phyloP scores from a whole-genome alignment of 2,329 filamentous ascomycete species.

The Colletotrichum cereale region DNA sequence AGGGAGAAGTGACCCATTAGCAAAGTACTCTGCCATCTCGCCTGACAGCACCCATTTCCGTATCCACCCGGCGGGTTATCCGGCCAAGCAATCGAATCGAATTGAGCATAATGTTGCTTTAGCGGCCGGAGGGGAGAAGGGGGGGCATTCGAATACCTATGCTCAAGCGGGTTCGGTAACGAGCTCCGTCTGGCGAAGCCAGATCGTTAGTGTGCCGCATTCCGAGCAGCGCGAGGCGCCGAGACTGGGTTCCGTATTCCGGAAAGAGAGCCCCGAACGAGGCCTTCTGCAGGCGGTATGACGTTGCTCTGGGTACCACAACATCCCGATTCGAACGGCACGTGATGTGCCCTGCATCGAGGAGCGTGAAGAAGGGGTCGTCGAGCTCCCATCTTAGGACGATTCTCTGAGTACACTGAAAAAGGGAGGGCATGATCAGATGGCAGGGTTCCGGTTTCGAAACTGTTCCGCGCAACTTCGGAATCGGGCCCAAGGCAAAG shows the following conservation, averaged over 20 bases:
- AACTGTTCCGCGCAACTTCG: not conserved
- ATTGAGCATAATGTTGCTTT: not conserved
- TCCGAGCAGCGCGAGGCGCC: constrained; percentile 28
- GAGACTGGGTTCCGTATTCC: constrained; percentile 17
- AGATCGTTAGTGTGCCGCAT: constrained; percentile 32
- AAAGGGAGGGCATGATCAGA: constrained; percentile 31
- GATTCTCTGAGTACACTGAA: not conserved
- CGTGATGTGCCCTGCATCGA: not conserved
- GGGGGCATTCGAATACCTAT: not conserved
- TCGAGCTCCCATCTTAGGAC: constrained; percentile 12
- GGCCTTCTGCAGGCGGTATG: constrained; percentile 19
- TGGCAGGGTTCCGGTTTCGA: constrained; percentile 25
- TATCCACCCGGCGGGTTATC: constrained; percentile 32
- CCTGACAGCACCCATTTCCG: constrained; percentile 24
- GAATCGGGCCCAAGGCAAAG: not conserved
- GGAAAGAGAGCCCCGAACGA: constrained; percentile 15
- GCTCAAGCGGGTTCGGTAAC: constrained; percentile 23
- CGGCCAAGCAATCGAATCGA: constrained; percentile 13
- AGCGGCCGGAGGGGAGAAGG: not conserved
- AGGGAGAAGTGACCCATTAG: constrained; percentile 20
- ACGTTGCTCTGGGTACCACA: constrained; percentile 21
- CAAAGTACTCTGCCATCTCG: constrained; percentile 38
- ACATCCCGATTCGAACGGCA: constrained; percentile 12
- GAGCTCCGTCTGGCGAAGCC: constrained; percentile 21
- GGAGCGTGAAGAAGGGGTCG: not conserved